Evolutionary conservation across 2,329 filamentous ascomycete genomes (phyloP).

Genomic region (Alternaria conjuncta): DNA sequence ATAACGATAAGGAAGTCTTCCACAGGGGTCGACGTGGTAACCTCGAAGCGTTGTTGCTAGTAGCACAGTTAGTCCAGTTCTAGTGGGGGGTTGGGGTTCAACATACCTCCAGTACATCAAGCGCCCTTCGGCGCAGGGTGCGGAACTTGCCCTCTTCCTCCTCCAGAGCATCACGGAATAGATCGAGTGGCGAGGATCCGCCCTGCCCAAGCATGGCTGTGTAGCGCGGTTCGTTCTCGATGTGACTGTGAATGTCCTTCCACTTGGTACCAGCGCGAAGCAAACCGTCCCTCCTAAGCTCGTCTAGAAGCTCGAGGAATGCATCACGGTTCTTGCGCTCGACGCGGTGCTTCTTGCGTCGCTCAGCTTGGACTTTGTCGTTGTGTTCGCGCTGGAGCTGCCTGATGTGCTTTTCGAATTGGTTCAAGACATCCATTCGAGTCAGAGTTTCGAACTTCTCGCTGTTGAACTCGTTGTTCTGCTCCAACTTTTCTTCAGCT

Average conservation of each 20-base stretch:
- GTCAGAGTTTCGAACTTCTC: constrained; percentile 85
- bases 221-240: constrained; percentile 85
- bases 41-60: constrained; percentile 89
- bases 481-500: constrained; percentile 81
- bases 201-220: constrained; percentile 80
- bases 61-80: constrained; percentile 10
- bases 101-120: constrained; percentile 87
- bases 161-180: constrained; percentile 96
- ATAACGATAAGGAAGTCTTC: constrained; percentile 86
- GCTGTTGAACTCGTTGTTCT: constrained; percentile 75
- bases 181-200: constrained; percentile 84
- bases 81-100: background rate
- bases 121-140: constrained; percentile 78
- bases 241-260: constrained; percentile 76
- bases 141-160: constrained; percentile 90
- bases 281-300: constrained; percentile 76
- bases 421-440: constrained; percentile 87
- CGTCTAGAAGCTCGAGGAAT: constrained; percentile 75
- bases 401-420: constrained; percentile 96
- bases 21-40: constrained; percentile 83
- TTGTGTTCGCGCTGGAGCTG: constrained; percentile 89
- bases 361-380: constrained; percentile 85
- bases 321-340: constrained; percentile 87
- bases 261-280: constrained; percentile 92
- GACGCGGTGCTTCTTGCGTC: constrained; percentile 77